These are phyloP conservation scores for Komagataella pastoris DNA, from an alignment of 805 yeast species.

Conservation along the genomic window DNA sequence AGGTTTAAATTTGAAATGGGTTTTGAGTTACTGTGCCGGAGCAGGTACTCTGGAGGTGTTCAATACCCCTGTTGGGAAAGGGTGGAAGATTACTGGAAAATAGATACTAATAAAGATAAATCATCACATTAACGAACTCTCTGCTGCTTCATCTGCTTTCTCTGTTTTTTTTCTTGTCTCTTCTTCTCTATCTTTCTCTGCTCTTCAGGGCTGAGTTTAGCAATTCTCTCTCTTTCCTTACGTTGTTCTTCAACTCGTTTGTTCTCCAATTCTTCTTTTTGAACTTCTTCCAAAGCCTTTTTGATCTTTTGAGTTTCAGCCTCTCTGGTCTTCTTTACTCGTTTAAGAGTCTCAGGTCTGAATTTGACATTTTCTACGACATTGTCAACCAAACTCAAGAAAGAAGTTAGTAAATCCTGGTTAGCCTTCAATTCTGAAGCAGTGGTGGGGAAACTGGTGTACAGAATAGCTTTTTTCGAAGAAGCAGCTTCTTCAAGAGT, in stretches of 20 bases:
- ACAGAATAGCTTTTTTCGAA: slow-evolving; percentile 38
- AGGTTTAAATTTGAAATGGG: slow-evolving; percentile 37
- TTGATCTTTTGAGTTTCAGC: slow-evolving; percentile 56
- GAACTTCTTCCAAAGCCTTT: slow-evolving; percentile 51
- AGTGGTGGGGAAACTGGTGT: slow-evolving; percentile 36
- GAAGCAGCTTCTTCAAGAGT: slow-evolving; percentile 41
- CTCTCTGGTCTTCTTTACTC: slow-evolving; percentile 67
- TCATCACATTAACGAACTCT: slow-evolving; percentile 20
- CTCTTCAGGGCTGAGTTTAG: slow-evolving; percentile 57
- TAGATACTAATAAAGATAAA: slow-evolving; percentile 2
- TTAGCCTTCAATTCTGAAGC: slow-evolving; percentile 35
- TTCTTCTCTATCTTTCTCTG: slow-evolving; percentile 69
- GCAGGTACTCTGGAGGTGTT: slow-evolving; percentile 38
- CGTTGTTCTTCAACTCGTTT: slow-evolving; percentile 61
- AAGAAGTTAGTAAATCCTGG: slow-evolving; percentile 35
- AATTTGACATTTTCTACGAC: slow-evolving; percentile 40
- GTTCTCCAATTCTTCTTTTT: slow-evolving; percentile 55
- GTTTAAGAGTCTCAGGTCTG: slow-evolving; percentile 66
- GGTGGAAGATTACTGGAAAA: slow-evolving; percentile 35
- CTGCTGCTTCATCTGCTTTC: slow-evolving; percentile 57
- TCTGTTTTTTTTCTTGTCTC: slow-evolving; percentile 69
- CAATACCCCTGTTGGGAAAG: slow-evolving; percentile 38
- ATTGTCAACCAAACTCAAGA: slow-evolving; percentile 48
- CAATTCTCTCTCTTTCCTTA: slow-evolving; percentile 43
- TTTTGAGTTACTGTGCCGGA: slow-evolving; percentile 36